phyloP scores from a whole-genome alignment of 345 rosid species.

The Rhizophora mangle region DNA sequence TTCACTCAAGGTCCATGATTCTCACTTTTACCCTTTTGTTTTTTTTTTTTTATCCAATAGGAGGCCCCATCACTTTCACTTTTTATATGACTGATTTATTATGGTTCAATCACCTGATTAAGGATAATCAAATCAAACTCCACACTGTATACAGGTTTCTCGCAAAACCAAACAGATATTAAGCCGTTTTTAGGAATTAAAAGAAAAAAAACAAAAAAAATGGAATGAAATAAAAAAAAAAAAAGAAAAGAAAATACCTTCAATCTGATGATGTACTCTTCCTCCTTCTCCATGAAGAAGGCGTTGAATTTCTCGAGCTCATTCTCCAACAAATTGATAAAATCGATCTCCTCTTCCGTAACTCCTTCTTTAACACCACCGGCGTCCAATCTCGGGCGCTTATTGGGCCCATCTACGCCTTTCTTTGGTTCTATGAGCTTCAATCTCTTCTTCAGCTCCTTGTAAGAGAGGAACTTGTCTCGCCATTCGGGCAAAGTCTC shows the following conservation, averaged over 20 bases:
- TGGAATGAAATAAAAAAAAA: too few relatives aligned
- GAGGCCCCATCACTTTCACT: too few relatives aligned
- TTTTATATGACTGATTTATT: too few relatives aligned
- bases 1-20: background rate
- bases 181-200: background rate
- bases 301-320: constrained; percentile 91
- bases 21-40: too few relatives aligned
- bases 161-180: constrained; percentile 2
- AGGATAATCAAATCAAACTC: background rate
- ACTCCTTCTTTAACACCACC: constrained; percentile 29
- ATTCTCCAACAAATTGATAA: constrained; percentile 62
- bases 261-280: constrained; percentile 83
- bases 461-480: constrained; percentile 87
- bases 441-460: constrained; percentile 81
- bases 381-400: constrained; percentile 12
- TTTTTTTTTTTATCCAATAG: background rate
- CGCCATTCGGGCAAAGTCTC: constrained; percentile 95
- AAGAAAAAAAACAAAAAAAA: background rate
- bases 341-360: constrained; percentile 68
- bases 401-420: constrained; percentile 40
- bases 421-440: constrained; percentile 59
- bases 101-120: too few relatives aligned
- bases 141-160: background rate
- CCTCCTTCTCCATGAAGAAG: constrained; percentile 92
- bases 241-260: constrained; percentile 44